Evolutionary conservation across 805 yeast species (phyloP).

Genomic region (Scheffersomyces coipomensis): DNA sequence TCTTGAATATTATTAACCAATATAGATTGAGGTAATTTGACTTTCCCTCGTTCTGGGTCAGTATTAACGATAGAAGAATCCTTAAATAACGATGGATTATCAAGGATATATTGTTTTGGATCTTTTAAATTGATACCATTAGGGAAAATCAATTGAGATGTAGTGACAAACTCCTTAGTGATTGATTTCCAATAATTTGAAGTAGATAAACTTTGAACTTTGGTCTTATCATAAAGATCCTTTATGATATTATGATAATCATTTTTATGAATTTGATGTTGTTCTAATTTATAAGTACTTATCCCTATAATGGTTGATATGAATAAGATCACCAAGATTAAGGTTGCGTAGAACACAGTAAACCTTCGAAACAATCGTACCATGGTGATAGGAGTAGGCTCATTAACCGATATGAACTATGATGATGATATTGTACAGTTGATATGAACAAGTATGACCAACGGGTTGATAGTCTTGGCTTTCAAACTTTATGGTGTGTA

Average conservation of each 20-base stretch:
- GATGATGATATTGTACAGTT: too few species aligned
- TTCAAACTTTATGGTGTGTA: too few species aligned
- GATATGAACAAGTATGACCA: too few species aligned
- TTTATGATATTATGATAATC: background rate
- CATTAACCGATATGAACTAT: too few species aligned
- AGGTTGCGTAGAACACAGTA: background rate
- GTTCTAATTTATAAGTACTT: background rate
- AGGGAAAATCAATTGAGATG: background rate
- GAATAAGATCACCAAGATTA: background rate
- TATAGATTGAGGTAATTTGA: background rate
- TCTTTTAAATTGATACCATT: background rate
- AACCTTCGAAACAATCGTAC: background rate
- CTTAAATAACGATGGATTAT: background rate
- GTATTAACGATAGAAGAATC: too few species aligned
- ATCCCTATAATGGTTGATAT: background rate
- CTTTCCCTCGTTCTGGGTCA: background rate
- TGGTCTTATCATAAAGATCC: background rate
- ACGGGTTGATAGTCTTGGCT: too few species aligned
- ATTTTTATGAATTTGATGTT: background rate
- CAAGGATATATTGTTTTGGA: background rate
- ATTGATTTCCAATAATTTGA: background rate
- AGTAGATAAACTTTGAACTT: background rate
- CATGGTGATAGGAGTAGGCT: too few species aligned
- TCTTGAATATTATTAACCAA: background rate
- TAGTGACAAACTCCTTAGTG: background rate